These are phyloP conservation scores for Pythium vanterpoolii DNA, from an alignment of 352 stramenopile genomes.

Conservation along the genomic window DNA sequence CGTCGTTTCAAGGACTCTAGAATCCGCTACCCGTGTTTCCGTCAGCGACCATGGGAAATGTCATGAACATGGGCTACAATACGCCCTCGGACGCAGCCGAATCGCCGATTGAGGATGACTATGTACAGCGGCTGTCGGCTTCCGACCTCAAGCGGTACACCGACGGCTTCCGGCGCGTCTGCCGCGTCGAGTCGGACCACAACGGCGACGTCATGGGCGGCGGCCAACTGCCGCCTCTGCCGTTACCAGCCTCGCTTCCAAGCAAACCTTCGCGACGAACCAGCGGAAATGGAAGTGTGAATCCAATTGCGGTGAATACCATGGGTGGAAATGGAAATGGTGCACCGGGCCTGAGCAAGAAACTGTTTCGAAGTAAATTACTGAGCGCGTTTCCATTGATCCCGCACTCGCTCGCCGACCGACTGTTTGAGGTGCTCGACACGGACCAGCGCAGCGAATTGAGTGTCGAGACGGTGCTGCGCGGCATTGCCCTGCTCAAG, in stretches of 20 bases:
- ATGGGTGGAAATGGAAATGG: neutral
- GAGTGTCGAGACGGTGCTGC: constrained; percentile 59
- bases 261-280: constrained; percentile 20
- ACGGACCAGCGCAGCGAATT: constrained; percentile 59
- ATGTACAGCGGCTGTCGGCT: constrained; percentile 54
- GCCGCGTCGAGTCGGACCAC: constrained; percentile 35
- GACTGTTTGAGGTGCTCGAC: constrained; percentile 83
- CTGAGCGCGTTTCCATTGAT: constrained; percentile 77
- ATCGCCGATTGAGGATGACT: constrained; percentile 29
- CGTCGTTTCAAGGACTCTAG: neutral
- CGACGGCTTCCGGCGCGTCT: constrained; percentile 72
- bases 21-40: neutral
- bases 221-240: constrained; percentile 17
- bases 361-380: constrained; percentile 78
- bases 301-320: neutral
- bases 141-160: constrained; percentile 64
- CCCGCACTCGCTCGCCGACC: constrained; percentile 76
- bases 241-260: constrained; percentile 16
- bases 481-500: constrained; percentile 71
- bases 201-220: constrained; percentile 4
- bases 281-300: constrained; percentile 9
- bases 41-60: constrained; percentile 51
- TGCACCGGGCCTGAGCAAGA: constrained; percentile 48
- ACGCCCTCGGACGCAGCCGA: constrained; percentile 4
- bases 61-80: constrained; percentile 53